Evolutionary conservation across 257 asterid genomes (phyloP).

Genomic region (Jaltomata sinuosa): DNA sequence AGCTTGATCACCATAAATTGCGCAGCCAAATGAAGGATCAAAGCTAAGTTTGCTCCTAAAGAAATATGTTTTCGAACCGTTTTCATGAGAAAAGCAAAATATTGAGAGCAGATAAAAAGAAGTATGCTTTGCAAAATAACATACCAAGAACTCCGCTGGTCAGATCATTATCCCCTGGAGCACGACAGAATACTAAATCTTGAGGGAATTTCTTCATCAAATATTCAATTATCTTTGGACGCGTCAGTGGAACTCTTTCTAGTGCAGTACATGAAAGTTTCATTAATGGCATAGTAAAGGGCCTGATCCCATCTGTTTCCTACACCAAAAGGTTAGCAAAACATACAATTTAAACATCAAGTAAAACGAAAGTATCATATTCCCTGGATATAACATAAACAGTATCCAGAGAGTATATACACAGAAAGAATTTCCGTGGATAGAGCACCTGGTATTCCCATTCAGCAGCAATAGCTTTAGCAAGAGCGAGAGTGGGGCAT

Average conservation of each 20-base stretch:
- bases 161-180: conserved; percentile 60
- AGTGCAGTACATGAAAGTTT: conserved; percentile 83
- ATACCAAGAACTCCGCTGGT: conserved; percentile 54
- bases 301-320: conserved; percentile 87
- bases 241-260: conserved; percentile 85
- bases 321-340: conserved; percentile 20
- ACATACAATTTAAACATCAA: conserved; percentile 2
- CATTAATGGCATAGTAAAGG: conserved; percentile 96
- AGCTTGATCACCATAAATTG: not conserved
- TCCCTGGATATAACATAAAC: not conserved
- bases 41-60: not conserved
- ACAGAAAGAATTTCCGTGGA: no score
- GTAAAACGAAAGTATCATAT: not conserved
- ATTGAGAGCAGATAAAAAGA: not conserved
- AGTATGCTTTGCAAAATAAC: not conserved
- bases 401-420: not conserved
- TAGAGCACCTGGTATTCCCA: conserved; percentile 94
- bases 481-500: conserved; percentile 76
- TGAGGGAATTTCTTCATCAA: conserved; percentile 67
- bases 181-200: conserved; percentile 79
- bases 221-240: conserved; percentile 45
- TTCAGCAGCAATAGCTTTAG: conserved; percentile 93
- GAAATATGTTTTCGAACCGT: not conserved
- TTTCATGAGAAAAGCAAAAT: not conserved
- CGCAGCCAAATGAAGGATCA: not conserved